phyloP scores from a whole-genome alignment of 208 protist genomes.

The Acanthamoeba polyphaga region DNA sequence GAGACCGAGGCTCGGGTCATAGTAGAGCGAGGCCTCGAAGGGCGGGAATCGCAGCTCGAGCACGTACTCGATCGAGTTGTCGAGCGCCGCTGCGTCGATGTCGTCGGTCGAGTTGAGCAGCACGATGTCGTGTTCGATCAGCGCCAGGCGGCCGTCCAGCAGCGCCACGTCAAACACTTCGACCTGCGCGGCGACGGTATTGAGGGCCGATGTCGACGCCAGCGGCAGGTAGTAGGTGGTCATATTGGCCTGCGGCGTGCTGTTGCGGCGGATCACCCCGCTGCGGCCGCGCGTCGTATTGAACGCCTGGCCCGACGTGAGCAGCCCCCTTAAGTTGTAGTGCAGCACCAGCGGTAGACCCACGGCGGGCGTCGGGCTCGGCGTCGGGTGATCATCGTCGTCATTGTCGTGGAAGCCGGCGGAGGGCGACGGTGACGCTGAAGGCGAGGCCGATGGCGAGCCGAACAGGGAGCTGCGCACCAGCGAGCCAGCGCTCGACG shows the following conservation, averaged over 20 bases:
- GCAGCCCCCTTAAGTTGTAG: background rate
- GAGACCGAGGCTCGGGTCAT: slow-evolving; percentile 20
- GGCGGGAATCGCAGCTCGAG: slow-evolving; percentile 9
- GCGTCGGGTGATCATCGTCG: background rate
- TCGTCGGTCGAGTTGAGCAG: background rate
- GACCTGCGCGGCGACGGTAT: slow-evolving; percentile 8
- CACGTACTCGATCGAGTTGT: background rate
- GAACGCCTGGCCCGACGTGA: background rate
- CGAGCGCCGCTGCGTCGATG: background rate
- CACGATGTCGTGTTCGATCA: background rate
- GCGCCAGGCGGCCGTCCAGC: background rate
- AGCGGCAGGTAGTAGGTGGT: slow-evolving; percentile 49
- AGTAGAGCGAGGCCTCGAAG: background rate
- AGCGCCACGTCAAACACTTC: slow-evolving; percentile 27
- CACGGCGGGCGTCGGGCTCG: background rate
- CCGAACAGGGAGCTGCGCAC: background rate
- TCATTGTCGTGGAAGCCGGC: background rate
- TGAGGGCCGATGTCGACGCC: background rate
- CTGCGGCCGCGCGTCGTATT: background rate
- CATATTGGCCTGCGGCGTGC: slow-evolving; percentile 17
- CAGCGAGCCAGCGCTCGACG: background rate
- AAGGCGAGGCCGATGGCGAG: background rate
- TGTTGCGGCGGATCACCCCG: background rate
- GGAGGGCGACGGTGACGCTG: background rate
- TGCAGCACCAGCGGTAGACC: background rate